Percentiles rank a stretch among this genome's conserved stretches.
Evolutionary conservation across 2,329 filamentous ascomycete genomes (phyloP).

Genomic region (Diaporthe batatas): DNA sequence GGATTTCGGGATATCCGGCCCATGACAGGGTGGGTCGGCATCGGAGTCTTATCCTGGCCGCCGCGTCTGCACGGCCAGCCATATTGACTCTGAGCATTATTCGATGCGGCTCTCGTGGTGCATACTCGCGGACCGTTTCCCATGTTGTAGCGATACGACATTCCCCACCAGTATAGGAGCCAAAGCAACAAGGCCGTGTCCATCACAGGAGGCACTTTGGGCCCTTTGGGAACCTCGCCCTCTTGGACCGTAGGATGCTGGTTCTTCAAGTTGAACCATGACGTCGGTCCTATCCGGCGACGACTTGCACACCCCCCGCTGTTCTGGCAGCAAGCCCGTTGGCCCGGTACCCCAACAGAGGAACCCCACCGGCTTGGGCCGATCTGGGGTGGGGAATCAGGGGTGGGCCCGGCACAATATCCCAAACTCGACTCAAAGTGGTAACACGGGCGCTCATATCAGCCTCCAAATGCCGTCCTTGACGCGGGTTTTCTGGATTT

Average conservation of each 20-base stretch:
- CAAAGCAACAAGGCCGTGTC: neutral
- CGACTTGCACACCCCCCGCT: neutral
- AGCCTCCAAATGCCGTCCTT: constrained; percentile 35
- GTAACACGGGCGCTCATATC: constrained; percentile 26
- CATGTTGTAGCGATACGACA: neutral
- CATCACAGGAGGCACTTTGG: neutral
- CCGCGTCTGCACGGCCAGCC: neutral
- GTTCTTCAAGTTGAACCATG: neutral
- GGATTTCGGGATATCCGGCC: constrained; percentile 1
- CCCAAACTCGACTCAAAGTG: neutral
- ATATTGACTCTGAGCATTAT: neutral
- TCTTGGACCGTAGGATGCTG: neutral
- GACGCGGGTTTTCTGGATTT: constrained; percentile 16
- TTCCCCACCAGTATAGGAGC: neutral
- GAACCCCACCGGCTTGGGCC: constrained; percentile 19
- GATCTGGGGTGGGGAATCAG: constrained; percentile 29
- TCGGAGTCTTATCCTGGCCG: constrained; percentile 8
- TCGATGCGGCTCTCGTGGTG: constrained; percentile 10
- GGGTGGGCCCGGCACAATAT: constrained; percentile 20
- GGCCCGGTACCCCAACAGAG: neutral
- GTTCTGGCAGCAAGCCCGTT: neutral
- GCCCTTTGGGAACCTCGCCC: neutral
- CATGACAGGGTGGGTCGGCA: constrained; percentile 4
- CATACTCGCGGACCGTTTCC: neutral
- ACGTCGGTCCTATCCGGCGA: neutral